A percentile compares a stretch with the other conserved stretches of the same genome.
phyloP scores from a whole-genome alignment of 495 filamentous ascomycete species.

The Penicillium psychrofluorescens region DNA sequence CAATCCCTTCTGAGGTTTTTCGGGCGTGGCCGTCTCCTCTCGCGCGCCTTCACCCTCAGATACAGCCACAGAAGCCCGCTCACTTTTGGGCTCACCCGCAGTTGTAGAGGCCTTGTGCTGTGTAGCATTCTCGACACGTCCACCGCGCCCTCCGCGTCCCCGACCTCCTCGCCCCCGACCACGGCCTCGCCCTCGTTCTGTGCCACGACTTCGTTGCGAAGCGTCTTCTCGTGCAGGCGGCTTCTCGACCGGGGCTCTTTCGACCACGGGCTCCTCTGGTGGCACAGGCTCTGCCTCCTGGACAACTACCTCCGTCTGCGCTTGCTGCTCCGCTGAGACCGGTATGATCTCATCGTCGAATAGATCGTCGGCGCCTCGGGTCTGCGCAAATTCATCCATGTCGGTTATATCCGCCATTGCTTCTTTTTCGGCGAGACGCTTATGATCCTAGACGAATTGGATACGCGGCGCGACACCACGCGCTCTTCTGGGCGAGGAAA shows the following conservation, averaged over 20 bases:
- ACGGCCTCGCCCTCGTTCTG: slow-evolving; percentile 28
- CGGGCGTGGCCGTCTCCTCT: slow-evolving; percentile 9
- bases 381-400: slow-evolving; percentile 55
- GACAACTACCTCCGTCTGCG: slow-evolving; percentile 16
- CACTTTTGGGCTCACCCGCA: slow-evolving; percentile 9
- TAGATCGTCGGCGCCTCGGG: slow-evolving; percentile 57
- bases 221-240: slow-evolving; percentile 14
- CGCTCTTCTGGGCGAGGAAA: no score
- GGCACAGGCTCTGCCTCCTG: slow-evolving; percentile 6
- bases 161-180: slow-evolving; percentile 31
- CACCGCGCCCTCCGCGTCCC: slow-evolving; percentile 23
- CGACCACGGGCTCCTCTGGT: slow-evolving; percentile 2
- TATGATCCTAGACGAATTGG: no score
- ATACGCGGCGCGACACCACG: no score
- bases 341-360: slow-evolving; percentile 70
- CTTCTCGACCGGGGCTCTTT: slow-evolving; percentile 9
- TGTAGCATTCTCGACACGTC: slow-evolving; percentile 17
- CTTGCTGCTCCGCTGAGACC: slow-evolving; percentile 31
- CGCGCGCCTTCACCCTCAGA: slow-evolving; percentile 11
- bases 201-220: slow-evolving; percentile 26
- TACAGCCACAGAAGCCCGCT: slow-evolving; percentile 8
- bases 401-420: slow-evolving; percentile 17
- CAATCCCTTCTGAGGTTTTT: slow-evolving; percentile 11
- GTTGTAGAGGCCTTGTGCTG: slow-evolving; percentile 14
- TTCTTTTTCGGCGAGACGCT: neutral